Conservation (phyloP, 1,284 basidiomycete species). For the Phaffia rhodozyma region DNA sequence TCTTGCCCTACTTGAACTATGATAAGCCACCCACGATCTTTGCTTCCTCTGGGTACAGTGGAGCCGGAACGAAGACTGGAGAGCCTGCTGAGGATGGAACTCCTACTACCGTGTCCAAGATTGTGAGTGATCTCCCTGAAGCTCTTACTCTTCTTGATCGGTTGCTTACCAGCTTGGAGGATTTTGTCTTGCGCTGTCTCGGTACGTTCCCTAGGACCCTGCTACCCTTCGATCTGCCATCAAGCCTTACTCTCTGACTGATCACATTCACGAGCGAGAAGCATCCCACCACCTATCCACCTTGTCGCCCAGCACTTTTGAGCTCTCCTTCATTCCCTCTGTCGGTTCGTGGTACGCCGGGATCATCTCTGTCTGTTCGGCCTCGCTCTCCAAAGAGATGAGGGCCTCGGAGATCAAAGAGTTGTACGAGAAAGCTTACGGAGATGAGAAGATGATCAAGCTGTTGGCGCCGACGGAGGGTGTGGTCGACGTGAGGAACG, state of each 20-base stretch:
- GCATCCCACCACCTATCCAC: slow-evolving; percentile 66
- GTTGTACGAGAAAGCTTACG: slow-evolving; percentile 71
- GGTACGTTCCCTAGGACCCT: slow-evolving; percentile 34
- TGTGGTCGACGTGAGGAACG: slow-evolving; percentile 66
- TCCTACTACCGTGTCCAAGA: slow-evolving; percentile 68
- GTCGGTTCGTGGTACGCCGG: slow-evolving; percentile 96
- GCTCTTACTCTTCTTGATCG: neutral
- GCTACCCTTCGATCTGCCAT: slow-evolving; percentile 65
- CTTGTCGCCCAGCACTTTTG: slow-evolving; percentile 44
- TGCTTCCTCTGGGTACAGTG: slow-evolving; percentile 86
- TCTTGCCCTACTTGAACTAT: slow-evolving; percentile 58
- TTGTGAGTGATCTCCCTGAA: slow-evolving; percentile 36
- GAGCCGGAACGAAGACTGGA: slow-evolving; percentile 76
- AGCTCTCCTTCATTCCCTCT: slow-evolving; percentile 73
- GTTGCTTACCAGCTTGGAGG: neutral
- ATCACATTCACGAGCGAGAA: slow-evolving; percentile 98
- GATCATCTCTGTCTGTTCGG: slow-evolving; percentile 74
- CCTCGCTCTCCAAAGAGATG: slow-evolving; percentile 57
- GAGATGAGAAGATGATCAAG: slow-evolving; percentile 57
- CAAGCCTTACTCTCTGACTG: slow-evolving; percentile 78
- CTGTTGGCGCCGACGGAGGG: slow-evolving; percentile 43
- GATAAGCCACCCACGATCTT: slow-evolving; percentile 73
- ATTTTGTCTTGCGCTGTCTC: neutral
- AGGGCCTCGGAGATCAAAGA: slow-evolving; percentile 58
- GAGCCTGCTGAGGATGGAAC: slow-evolving; percentile 50